Evolutionary conservation across 495 filamentous ascomycete genomes (phyloP).

Genomic region (Immersiella caudata): DNA sequence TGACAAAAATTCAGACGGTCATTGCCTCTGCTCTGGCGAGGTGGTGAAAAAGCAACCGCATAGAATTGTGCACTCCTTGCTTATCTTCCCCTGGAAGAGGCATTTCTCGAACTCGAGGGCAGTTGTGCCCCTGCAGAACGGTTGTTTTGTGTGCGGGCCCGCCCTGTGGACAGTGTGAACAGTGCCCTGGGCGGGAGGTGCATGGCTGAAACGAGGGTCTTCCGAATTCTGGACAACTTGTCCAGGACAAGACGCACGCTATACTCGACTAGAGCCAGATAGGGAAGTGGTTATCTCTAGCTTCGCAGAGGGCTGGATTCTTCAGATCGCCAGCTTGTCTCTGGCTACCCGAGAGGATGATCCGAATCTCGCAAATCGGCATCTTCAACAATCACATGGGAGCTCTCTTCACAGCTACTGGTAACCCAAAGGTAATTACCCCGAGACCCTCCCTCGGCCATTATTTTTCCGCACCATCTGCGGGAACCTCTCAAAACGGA

Average conservation of each 20-base stretch:
- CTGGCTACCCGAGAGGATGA: neutral
- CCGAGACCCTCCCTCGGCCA: neutral
- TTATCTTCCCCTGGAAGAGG: constrained; percentile 1
- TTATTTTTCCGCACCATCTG: neutral
- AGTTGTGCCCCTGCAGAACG: neutral
- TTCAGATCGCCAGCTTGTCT: neutral
- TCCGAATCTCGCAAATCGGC: neutral
- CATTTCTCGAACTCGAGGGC: neutral
- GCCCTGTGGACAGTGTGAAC: neutral
- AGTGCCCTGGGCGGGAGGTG: neutral
- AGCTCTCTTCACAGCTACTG: neutral
- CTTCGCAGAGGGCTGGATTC: neutral
- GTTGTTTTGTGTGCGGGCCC: neutral
- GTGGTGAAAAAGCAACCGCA: neutral
- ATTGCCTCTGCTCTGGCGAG: neutral
- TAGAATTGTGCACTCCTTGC: neutral
- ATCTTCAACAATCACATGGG: neutral
- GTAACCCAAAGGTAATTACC: neutral
- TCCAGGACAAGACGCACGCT: too few relatives aligned
- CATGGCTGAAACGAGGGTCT: neutral
- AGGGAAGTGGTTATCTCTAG: too few relatives aligned
- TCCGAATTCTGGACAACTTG: too few relatives aligned
- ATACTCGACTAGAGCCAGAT: too few relatives aligned
- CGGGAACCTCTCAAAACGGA: neutral
- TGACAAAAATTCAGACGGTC: neutral